These are phyloP conservation scores for Taphrina pruni DNA, from an alignment of 1,139 yeast species.

Conservation along the genomic window DNA sequence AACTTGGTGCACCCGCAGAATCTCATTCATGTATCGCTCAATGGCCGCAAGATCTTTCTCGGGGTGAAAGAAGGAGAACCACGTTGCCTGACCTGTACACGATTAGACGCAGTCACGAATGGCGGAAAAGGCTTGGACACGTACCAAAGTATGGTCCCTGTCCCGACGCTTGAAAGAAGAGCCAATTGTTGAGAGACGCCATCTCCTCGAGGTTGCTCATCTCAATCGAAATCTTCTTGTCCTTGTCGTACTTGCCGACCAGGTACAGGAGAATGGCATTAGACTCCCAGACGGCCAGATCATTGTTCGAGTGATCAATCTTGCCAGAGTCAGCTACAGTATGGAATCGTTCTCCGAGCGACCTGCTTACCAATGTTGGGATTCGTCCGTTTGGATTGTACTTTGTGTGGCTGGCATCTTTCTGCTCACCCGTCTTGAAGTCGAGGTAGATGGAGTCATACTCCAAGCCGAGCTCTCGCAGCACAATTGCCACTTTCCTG, in stretches of 20 bases:
- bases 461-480: slow-evolving; percentile 75
- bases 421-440: slow-evolving; percentile 53
- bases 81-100: slow-evolving; percentile 81
- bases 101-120: background rate
- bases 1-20: slow-evolving; percentile 89
- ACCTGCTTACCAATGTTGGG: slow-evolving; percentile 30
- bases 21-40: slow-evolving; percentile 90
- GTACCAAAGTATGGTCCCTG: slow-evolving; percentile 53
- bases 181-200: slow-evolving; percentile 79
- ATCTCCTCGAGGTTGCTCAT: slow-evolving; percentile 77
- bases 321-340: background rate
- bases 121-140: background rate
- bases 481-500: slow-evolving; percentile 87
- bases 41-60: slow-evolving; percentile 87
- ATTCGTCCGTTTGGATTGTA: slow-evolving; percentile 43
- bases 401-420: slow-evolving; percentile 30
- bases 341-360: background rate
- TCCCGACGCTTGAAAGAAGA: slow-evolving; percentile 93
- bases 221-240: slow-evolving; percentile 76
- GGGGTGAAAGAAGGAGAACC: slow-evolving; percentile 88
- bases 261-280: slow-evolving; percentile 49
- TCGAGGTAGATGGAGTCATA: slow-evolving; percentile 85
- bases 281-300: slow-evolving; percentile 43
- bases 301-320: slow-evolving; percentile 41
- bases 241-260: slow-evolving; percentile 68